Evolutionary conservation across 495 filamentous ascomycete species (phyloP), one percentile per base, ranked within the genome.

Genomic region (Penicillium canariense): DNA sequence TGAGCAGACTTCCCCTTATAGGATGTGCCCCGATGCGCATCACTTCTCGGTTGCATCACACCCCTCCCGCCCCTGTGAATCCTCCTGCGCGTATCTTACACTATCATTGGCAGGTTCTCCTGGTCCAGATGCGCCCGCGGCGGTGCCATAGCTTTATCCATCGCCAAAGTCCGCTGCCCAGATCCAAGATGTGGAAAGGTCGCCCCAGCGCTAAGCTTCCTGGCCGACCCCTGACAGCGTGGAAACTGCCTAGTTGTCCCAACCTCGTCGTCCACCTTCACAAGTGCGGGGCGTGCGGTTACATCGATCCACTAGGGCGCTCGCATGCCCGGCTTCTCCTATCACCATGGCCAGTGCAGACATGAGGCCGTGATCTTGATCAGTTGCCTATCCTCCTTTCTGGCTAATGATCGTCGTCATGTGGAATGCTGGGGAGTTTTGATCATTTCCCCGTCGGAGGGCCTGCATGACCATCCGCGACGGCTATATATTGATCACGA

Each of bases 231-330:
- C 26, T 45, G 42, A 20, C 42, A 7, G 15, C 42, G n/a, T 18
- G 9, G 3, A 10, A 9, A 12, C 25, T 30, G 20, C n/a, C 26
- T 46, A 18, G 23, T 46, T n/a, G 10, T 46, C 23, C 43, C n/a
- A 12, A 12, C 30, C 12, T 6, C 30, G n/a, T n/a, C 30, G 6
- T 32, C 6, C 30, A 6, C 34, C 34, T 40, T 20, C 22, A 12
- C 28, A 31, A 48, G 58, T 53, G 55, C 51, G 47, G 55, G 47
- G 48, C 51, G 28, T 55, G 48, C 25, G 28, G 60, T 63, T 60
- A 57, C 56, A 63, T 60, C 56, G 49, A 62, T 52, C 59, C 60
- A 62, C 55, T 53, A 45, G 55, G 44, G 23, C 8, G 52, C 23
- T 23, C 11, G 32, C 42, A 18, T 11, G 14, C 22, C 45, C 23